Conservation (phyloP, 345 rosid species). For the Carallia pectinifolia region DNA sequence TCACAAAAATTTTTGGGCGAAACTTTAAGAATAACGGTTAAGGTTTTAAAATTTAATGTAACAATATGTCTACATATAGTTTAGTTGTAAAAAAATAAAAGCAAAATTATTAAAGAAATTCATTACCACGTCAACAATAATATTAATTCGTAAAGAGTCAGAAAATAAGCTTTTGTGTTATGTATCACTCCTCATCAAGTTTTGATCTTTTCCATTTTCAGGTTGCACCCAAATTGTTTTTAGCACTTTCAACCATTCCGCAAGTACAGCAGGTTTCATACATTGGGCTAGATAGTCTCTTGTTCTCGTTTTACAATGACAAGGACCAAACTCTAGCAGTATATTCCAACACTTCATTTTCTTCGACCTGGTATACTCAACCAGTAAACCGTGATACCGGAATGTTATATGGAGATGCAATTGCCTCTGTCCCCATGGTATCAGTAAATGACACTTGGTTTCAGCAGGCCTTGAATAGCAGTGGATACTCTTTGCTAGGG, state of each 20-base stretch:
- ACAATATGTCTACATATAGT: no score
- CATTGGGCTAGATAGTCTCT: slow-evolving; percentile 34
- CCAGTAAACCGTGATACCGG: slow-evolving; percentile 39
- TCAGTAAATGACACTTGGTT: slow-evolving; percentile 28
- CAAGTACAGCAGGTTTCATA: slow-evolving; percentile 27
- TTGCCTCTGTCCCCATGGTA: slow-evolving; percentile 9
- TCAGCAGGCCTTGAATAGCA: slow-evolving; percentile 21
- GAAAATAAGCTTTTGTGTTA: no score
- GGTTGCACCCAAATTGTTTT: slow-evolving; percentile 42
- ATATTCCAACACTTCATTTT: slow-evolving; percentile 33
- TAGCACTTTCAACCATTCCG: slow-evolving; percentile 34
- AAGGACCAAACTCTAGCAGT: slow-evolving; percentile 20
- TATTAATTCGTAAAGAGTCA: no score
- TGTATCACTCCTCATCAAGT: no score
- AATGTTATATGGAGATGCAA: slow-evolving; percentile 33
- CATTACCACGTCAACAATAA: no score
- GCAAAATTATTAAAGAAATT: no score
- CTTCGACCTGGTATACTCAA: slow-evolving; percentile 28
- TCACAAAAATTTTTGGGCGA: no score
- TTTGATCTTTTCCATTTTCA: slow-evolving; percentile 7
- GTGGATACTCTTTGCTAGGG: slow-evolving; percentile 22
- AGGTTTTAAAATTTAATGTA: no score
- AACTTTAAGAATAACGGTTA: no score
- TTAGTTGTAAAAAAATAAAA: no score
- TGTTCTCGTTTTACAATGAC: slow-evolving; percentile 30